phyloP scores from a whole-genome alignment of 2,329 filamentous ascomycete genomes.

The Talaromyces sp. region DNA sequence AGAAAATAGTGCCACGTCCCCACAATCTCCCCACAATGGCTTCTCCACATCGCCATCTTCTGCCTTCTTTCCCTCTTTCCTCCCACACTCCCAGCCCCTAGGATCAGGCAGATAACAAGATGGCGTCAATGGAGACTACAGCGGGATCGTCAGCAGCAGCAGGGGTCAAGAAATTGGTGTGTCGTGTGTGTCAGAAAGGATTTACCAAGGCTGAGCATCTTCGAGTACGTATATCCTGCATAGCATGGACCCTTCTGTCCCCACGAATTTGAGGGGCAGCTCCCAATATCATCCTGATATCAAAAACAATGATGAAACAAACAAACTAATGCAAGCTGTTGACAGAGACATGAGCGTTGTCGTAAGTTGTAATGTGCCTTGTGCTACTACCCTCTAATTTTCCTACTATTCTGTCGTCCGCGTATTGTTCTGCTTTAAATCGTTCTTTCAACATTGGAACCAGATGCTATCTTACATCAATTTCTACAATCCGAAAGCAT shows the following conservation, averaged over 20 bases:
- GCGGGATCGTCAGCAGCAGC: slow-evolving; percentile 10
- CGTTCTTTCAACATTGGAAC: not conserved
- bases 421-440: not conserved
- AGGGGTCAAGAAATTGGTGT: slow-evolving; percentile 36
- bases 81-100: slow-evolving; percentile 6
- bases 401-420: not conserved
- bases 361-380: slow-evolving; percentile 34
- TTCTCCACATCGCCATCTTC: slow-evolving; percentile 17
- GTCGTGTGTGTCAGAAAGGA: slow-evolving; percentile 44
- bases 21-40: slow-evolving; percentile 29
- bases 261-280: slow-evolving; percentile 16
- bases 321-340: slow-evolving; percentile 9
- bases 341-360: slow-evolving; percentile 48
- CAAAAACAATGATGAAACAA: not conserved
- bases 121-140: slow-evolving; percentile 16
- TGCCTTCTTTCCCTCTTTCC: slow-evolving; percentile 3
- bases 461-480: not conserved
- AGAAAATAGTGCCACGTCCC: slow-evolving; percentile 24
- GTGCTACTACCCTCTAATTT: not conserved
- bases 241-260: not conserved
- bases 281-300: not conserved
- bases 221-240: slow-evolving; percentile 31
- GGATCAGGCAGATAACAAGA: not conserved
- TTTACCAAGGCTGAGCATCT: slow-evolving; percentile 49
- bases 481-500: slow-evolving; percentile 2